Evolutionary conservation across 2,329 filamentous ascomycete genomes (phyloP).

Genomic region (Penicillium nordicum): DNA sequence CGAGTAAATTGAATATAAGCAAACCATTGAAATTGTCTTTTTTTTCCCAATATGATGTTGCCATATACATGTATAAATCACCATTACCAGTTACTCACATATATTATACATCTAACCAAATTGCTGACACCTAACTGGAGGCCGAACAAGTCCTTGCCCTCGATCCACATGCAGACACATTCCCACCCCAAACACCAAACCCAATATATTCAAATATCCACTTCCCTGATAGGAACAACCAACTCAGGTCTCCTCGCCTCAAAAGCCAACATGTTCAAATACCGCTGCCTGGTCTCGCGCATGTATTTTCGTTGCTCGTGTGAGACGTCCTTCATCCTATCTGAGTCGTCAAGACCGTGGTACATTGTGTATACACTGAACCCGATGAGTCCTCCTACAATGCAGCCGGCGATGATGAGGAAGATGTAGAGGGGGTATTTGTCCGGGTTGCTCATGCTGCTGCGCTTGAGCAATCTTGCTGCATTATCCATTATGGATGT

Average conservation of each 20-base stretch:
- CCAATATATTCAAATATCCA: conserved; percentile 10
- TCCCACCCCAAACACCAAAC: neutral
- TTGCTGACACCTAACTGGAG: neutral
- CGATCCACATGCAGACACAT: neutral
- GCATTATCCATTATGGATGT: conserved; percentile 1
- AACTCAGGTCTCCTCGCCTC: conserved; percentile 19
- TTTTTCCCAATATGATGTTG: neutral
- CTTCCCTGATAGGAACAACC: conserved; percentile 17
- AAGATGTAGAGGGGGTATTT: conserved; percentile 25
- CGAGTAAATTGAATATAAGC: neutral
- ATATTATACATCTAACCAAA: neutral
- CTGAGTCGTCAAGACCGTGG: conserved; percentile 19
- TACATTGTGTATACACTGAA: conserved; percentile 20
- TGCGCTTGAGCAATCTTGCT: conserved; percentile 16
- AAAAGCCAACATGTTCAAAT: conserved; percentile 21
- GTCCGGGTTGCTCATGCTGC: conserved; percentile 1
- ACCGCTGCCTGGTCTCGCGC: conserved; percentile 25
- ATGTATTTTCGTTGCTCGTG: conserved; percentile 30
- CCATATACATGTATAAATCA: neutral
- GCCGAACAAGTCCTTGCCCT: neutral
- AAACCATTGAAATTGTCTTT: neutral
- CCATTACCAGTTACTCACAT: neutral
- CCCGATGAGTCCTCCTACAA: conserved; percentile 22
- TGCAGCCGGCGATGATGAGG: conserved; percentile 28
- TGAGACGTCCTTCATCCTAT: conserved; percentile 12